Evolutionary conservation across 768 basidiomycete species (phyloP).

Genomic region (Filobasidium floriforme): DNA sequence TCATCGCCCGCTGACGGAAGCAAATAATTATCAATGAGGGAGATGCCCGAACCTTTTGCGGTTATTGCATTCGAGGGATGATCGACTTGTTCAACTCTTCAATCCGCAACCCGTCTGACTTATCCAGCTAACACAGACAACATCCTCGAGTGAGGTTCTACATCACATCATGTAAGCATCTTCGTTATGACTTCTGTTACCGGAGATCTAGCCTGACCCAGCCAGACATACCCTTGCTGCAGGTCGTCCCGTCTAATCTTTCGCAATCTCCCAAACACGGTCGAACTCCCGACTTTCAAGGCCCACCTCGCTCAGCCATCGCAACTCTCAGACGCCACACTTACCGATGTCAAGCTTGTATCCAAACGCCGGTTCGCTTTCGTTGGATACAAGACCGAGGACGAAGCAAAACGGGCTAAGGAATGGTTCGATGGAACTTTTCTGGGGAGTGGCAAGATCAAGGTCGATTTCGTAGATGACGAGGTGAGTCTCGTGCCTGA

Average conservation of each 20-base stretch:
- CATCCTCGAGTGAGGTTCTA: too few relatives aligned
- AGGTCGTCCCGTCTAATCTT: constrained; percentile 42
- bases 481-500: constrained; percentile 53
- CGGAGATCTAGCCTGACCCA: too few relatives aligned
- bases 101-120: too few relatives aligned
- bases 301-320: constrained; percentile 21
- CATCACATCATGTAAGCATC: too few relatives aligned
- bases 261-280: constrained; percentile 35
- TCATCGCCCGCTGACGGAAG: too few relatives aligned
- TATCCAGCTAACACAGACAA: too few relatives aligned
- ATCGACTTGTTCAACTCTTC: too few relatives aligned
- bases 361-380: constrained; percentile 82
- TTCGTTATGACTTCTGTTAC: too few relatives aligned
- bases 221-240: not conserved
- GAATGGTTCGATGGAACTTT: constrained; percentile 81
- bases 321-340: constrained; percentile 14
- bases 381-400: constrained; percentile 73
- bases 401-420: constrained; percentile 65
- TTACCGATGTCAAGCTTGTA: constrained; percentile 77
- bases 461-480: constrained; percentile 57
- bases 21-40: too few relatives aligned
- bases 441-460: constrained; percentile 67
- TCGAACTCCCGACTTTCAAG: constrained; percentile 29
- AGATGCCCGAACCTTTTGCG: too few relatives aligned
- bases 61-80: too few relatives aligned